These are phyloP conservation scores for Ophiostoma novo-ulmi DNA, from an alignment of 2,329 filamentous ascomycete genomes.

Conservation along the genomic window DNA sequence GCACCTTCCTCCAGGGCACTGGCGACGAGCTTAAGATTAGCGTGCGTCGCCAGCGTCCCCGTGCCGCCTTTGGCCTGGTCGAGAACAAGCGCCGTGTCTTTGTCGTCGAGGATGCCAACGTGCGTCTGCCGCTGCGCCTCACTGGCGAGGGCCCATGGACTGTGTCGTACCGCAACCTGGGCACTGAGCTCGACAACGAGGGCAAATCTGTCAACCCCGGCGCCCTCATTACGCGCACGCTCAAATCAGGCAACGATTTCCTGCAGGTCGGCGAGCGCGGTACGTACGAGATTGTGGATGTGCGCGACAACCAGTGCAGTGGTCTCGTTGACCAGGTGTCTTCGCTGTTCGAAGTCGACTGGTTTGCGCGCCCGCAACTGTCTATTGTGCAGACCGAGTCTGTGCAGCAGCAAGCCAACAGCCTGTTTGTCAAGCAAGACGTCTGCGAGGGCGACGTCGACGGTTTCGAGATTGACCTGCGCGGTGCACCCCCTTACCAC, in stretches of 20 bases:
- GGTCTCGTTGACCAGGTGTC: constrained; percentile 71
- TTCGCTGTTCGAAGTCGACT: constrained; percentile 72
- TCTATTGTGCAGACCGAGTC: constrained; percentile 61
- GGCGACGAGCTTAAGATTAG: constrained; percentile 73
- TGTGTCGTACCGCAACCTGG: constrained; percentile 66
- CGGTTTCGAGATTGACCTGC: constrained; percentile 64
- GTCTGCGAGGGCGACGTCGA: constrained; percentile 96
- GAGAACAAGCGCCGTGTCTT: constrained; percentile 72
- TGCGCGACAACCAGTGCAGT: constrained; percentile 75
- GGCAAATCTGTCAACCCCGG: neutral
- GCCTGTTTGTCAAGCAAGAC: constrained; percentile 65
- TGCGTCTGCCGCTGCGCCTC: constrained; percentile 75
- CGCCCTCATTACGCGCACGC: constrained; percentile 43
- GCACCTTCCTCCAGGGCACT: constrained; percentile 64
- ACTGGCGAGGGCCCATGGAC: constrained; percentile 83
- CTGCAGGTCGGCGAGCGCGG: constrained; percentile 64
- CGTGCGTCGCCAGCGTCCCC: constrained; percentile 82
- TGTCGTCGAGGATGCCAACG: constrained; percentile 68
- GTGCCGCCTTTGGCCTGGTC: constrained; percentile 77
- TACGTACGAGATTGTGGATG: constrained; percentile 71
- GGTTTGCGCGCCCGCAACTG: constrained; percentile 76
- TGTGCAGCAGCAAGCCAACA: constrained; percentile 42
- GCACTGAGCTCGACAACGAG: constrained; percentile 22
- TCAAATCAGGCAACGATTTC: constrained; percentile 59
- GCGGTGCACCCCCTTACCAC: constrained; percentile 73